A percentile compares a stretch with the other conserved stretches of the same genome.
Evolutionary conservation across 192 early-diverging fungal genomes (phyloP).

Genomic region (Paraglomus brasilianum): DNA sequence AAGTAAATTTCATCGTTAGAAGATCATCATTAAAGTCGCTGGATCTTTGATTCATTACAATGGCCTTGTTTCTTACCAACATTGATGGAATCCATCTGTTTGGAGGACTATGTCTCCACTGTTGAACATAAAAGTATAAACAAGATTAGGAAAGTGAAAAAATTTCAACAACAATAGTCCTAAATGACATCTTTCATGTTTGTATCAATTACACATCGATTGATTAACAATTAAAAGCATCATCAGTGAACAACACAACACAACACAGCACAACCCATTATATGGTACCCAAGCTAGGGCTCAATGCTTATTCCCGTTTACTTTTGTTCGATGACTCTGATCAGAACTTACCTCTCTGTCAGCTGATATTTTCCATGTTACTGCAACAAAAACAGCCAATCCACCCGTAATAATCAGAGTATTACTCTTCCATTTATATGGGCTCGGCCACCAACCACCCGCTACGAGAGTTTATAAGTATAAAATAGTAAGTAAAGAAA

Average conservation of each 20-base stretch:
- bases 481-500: neutral
- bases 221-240: too few species aligned
- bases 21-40: neutral
- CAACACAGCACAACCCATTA: too few species aligned
- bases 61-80: constrained; percentile 37
- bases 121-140: neutral
- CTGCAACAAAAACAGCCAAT: constrained; percentile 35
- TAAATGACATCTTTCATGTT: too few species aligned
- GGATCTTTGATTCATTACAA: neutral
- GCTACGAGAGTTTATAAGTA: constrained; percentile 16
- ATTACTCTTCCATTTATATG: constrained; percentile 49
- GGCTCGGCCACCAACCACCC: constrained; percentile 51
- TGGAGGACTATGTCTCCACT: constrained; percentile 45
- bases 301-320: too few species aligned
- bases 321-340: too few species aligned
- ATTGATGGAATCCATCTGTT: constrained; percentile 53
- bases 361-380: constrained; percentile 45
- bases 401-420: constrained; percentile 40
- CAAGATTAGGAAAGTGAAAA: too few species aligned
- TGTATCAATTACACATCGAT: too few species aligned
- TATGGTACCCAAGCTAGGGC: too few species aligned
- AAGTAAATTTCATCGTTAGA: neutral
- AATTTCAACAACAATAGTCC: too few species aligned
- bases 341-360: constrained; percentile 37
- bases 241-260: too few species aligned